Evolutionary conservation across 2,329 filamentous ascomycete genomes (phyloP), one percentile per base, ranked within the genome.

Genomic region (Fusarium sp.): DNA sequence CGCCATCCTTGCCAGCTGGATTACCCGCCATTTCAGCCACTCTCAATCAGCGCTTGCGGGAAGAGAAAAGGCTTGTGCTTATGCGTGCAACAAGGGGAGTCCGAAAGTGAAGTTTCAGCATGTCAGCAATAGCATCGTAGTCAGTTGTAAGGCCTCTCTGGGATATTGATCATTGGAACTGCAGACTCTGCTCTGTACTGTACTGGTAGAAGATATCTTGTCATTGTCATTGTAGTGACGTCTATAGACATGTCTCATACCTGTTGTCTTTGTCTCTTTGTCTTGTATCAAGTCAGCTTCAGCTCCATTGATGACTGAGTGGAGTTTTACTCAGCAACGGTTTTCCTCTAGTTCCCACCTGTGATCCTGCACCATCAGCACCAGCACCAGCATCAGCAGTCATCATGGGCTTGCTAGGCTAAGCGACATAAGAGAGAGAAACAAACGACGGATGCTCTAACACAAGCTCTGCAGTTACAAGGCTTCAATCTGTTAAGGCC

Each of bases 21-120:
- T 21, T 43, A 47, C 42, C 62, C 60, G 53, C 62, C 26, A n/a
- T 65, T 65, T 53, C 60, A 65, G 62, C 62, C 62, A 65, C 62
- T 53, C 19, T 47, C 60, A 45, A 59, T 59, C 43, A 62, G 59
- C 59, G 40, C 57, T 63, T 63, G 50, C 26, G 40, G 33, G 43
- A 49, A 31, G 43, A 13, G 31, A 15, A 36, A 49, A 50, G 33
- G 57, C 46, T 62, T 52, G 60, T 51, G 62, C 62, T 65, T 65
- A 65, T 39, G 38, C 26, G 31, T 47, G 45, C 22, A 24, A 7
- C 40, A 65, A 47, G 46, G 60, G 26, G 38, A 42, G 11, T 10
- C 34, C 17, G 19, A 39, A 39, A 39, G 22, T 44, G 14, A 45
- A 6, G 44, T 64, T 63, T 44, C 50, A 46, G 59, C 33, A 24